These are phyloP conservation scores for Dioscorea zingiberensis DNA, from an alignment of 106 monocot genomes.

Conservation along the genomic window DNA sequence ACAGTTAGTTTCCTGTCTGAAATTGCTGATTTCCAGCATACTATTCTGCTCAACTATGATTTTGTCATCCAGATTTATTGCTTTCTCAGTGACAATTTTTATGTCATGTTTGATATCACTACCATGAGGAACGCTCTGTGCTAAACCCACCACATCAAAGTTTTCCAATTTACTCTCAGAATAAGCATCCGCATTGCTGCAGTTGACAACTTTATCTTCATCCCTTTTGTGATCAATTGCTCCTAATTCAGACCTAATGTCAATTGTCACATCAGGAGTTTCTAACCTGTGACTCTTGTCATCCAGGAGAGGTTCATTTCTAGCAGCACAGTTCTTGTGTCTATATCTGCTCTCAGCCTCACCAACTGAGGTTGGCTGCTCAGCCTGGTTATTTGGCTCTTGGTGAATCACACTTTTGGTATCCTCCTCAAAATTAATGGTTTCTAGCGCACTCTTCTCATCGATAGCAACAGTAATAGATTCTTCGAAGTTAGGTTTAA, in stretches of 20 bases:
- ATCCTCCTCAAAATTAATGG: neutral
- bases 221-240: neutral
- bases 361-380: neutral
- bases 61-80: neutral
- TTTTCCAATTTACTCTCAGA: neutral
- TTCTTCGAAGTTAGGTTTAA: neutral
- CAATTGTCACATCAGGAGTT: neutral
- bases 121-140: neutral
- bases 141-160: neutral
- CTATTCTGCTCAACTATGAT: conserved; percentile 37
- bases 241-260: neutral
- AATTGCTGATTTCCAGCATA: conserved; percentile 25
- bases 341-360: neutral
- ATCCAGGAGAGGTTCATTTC: neutral
- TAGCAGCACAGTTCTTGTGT: neutral
- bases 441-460: neutral
- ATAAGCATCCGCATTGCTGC: neutral
- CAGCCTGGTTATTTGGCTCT: neutral
- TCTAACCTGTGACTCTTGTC: neutral
- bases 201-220: neutral
- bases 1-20: conserved; percentile 10
- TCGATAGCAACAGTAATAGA: neutral
- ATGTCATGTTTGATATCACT: neutral
- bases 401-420: neutral
- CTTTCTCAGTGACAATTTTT: neutral